Evolutionary conservation across 805 yeast species (phyloP), one percentile per base, ranked within the genome.

Genomic region (Suhomyces pyralidae): DNA sequence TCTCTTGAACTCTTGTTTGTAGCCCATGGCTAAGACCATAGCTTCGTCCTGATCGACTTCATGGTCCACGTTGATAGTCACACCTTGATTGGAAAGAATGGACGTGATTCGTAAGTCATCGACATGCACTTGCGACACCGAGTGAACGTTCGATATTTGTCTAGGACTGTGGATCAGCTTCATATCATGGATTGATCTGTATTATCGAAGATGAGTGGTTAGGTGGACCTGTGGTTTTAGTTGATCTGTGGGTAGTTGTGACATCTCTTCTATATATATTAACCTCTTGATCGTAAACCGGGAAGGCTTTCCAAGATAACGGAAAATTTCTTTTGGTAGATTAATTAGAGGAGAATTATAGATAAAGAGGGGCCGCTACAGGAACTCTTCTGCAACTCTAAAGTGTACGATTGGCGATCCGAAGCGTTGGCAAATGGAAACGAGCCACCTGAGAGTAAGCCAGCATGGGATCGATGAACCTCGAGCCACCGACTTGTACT

Each of bases 1-100:
- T 57, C 90, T 77, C 57, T 78, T 77, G 55, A 85, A 73, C 58
- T 85, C 90, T 56, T 80, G 86, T 63, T 81, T 81, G 64, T 82
- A 83, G 24, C 88, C 88, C 60, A 84, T 68, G 8, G 84, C 82
- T 59, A 80, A 63, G 45, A 81, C 80, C 61, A 77, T 67, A 34
- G 83, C 84, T 62, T 81, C 84, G 61, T 81, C 85, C 7, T 55
- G 44, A 55, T 71, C 78, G 7, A 80, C 68, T 17, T 61, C 76
- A 58, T 80, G 84, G 57, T 80, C 83, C 26, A 80, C 75, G 57
- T 71, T 72, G 45, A 75, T 69, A 15, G 73, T 69, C 40, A 74
- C 56, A 46, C 67, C 70, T 49, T 59, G 60, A 56, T 73, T 69
- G n/a, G 79, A 74, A 26, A 76, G 63, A 7, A 76, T 66, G 7